A percentile compares a stretch with the other conserved stretches of the same genome.
Evolutionary conservation across 805 yeast species (phyloP).

Genomic region (Saccharomycopsis babjevae): DNA sequence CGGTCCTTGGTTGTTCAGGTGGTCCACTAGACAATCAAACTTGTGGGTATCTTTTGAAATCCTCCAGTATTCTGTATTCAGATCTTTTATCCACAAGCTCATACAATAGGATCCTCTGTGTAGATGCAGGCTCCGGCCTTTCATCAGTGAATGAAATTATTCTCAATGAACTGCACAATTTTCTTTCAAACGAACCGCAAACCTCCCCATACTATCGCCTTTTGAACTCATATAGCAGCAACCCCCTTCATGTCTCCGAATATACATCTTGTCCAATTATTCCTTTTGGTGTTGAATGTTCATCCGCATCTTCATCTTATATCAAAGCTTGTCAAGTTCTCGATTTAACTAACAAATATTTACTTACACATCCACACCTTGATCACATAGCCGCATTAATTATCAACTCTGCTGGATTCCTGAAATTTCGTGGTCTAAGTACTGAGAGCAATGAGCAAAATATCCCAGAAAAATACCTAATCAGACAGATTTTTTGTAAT

Average conservation of each 20-base stretch:
- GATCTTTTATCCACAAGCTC: constrained; percentile 24
- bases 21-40: constrained; percentile 72
- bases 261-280: constrained; percentile 24
- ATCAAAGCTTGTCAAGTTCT: constrained; percentile 27
- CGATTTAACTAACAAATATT: constrained; percentile 31
- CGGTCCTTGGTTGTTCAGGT: constrained; percentile 71
- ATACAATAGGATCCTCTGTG: constrained; percentile 36
- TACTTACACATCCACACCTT: constrained; percentile 74
- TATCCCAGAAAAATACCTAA: constrained; percentile 6
- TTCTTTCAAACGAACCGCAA: not conserved
- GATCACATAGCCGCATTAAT: constrained; percentile 69
- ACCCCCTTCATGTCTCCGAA: constrained; percentile 18
- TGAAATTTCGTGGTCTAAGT: constrained; percentile 5
- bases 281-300: constrained; percentile 23
- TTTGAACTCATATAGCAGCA: constrained; percentile 3
- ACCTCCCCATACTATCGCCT: not conserved
- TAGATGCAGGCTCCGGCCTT: constrained; percentile 78
- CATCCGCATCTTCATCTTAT: constrained; percentile 21
- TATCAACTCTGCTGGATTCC: constrained; percentile 56
- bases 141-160: constrained; percentile 40
- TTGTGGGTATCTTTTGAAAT: constrained; percentile 59
- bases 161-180: constrained; percentile 9
- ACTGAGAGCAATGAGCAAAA: constrained; percentile 18
- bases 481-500: constrained; percentile 45
- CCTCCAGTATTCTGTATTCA: constrained; percentile 34